Conservation (phyloP, 2,329 filamentous ascomycete species). For the Kalaharituber pfeilii region DNA sequence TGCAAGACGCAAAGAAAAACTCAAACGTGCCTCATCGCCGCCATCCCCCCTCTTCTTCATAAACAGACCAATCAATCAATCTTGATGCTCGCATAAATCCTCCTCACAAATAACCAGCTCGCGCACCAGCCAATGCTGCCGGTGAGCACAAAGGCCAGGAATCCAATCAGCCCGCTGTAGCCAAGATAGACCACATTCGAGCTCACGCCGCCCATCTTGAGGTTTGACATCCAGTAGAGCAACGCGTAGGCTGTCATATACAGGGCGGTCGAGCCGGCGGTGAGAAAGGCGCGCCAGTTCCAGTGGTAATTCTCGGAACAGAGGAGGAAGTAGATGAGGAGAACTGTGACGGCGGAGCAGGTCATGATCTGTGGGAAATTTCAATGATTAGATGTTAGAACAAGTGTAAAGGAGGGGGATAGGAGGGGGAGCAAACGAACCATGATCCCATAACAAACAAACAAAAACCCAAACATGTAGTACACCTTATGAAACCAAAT, state of each 20-base stretch:
- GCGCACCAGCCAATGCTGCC: constrained; percentile 92
- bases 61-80: constrained; percentile 48
- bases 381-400: background rate
- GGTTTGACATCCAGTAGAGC: constrained; percentile 75
- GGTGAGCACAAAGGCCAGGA: constrained; percentile 82
- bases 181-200: constrained; percentile 84
- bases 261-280: constrained; percentile 70
- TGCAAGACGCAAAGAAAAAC: too few species aligned
- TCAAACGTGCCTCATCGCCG: background rate
- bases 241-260: constrained; percentile 89
- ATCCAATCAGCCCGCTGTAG: constrained; percentile 76
- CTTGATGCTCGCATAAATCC: constrained; percentile 96
- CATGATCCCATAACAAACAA: constrained; percentile 94
- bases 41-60: background rate
- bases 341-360: constrained; percentile 73
- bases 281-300: constrained; percentile 93
- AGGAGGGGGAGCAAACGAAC: constrained; percentile 9
- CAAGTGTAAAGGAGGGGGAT: background rate
- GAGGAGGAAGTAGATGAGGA: constrained; percentile 91
- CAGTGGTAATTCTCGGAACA: constrained; percentile 97
- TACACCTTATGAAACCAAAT: constrained; percentile 99
- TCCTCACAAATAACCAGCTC: constrained; percentile 83
- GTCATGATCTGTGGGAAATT: constrained; percentile 48
- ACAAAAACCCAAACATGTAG: constrained; percentile 99
- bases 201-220: constrained; percentile 68